A percentile compares a stretch with the other conserved stretches of the same genome.
Evolutionary conservation across 2,329 filamentous ascomycete genomes (phyloP).

Genomic region (Dactylella cylindrospora): DNA sequence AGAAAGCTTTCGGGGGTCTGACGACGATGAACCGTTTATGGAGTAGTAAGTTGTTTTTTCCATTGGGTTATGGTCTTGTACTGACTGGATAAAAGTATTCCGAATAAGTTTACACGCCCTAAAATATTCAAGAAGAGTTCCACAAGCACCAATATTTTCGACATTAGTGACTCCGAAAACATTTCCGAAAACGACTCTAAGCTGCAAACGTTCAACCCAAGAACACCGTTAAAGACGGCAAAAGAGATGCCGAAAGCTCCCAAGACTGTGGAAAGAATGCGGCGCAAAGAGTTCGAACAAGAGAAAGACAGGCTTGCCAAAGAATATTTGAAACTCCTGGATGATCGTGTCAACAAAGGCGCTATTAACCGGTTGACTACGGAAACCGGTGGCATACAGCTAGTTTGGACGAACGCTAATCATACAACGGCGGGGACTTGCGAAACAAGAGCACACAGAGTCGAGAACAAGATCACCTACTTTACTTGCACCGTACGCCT

Average conservation of each 20-base stretch:
- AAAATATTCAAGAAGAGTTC: conserved; percentile 25
- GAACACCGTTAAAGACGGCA: conserved; percentile 4
- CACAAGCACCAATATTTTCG: conserved; percentile 30
- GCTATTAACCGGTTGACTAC: conserved; percentile 20
- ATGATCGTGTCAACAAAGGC: conserved; percentile 23
- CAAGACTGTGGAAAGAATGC: conserved; percentile 15
- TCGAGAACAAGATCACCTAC: too few species aligned
- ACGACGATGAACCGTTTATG: conserved; percentile 25
- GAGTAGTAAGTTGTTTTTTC: conserved; percentile 16
- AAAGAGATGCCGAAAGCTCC: conserved; percentile 17
- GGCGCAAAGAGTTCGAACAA: conserved; percentile 24
- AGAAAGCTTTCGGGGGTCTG: conserved; percentile 20
- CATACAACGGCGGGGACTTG: conserved; percentile 35
- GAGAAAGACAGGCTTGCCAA: conserved; percentile 15
- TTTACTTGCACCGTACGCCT: conserved; percentile 29
- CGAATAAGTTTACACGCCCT: conserved; percentile 28
- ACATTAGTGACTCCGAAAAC: conserved; percentile 27
- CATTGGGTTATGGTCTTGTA: too few species aligned
- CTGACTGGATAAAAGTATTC: conserved; percentile 17
- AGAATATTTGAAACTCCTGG: conserved; percentile 20
- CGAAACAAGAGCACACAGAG: not conserved
- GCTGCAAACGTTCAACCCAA: not conserved
- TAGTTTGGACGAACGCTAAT: conserved; percentile 36
- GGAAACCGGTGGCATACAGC: conserved; percentile 15
- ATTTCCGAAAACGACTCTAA: conserved; percentile 3